A percentile compares a stretch with the other conserved stretches of the same genome.
phyloP scores from a whole-genome alignment of 1,284 basidiomycete genomes.

The Melampsora larici-populina region DNA sequence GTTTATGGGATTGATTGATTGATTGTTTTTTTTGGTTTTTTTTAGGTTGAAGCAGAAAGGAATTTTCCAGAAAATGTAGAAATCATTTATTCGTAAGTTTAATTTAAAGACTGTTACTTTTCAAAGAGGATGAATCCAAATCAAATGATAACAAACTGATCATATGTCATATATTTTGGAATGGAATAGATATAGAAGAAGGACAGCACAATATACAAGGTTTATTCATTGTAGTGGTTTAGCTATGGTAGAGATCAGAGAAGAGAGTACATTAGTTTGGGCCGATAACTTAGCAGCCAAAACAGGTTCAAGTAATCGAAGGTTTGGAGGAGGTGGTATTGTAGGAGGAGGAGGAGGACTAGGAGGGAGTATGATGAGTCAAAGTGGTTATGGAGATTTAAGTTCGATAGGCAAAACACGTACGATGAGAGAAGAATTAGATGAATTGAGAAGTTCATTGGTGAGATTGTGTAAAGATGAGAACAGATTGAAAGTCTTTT shows the following conservation, averaged over 20 bases:
- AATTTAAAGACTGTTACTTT: background rate
- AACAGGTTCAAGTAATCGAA: conserved; percentile 30
- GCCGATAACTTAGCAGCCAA: conserved; percentile 37
- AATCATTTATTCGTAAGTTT: conserved; percentile 39
- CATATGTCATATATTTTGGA: background rate
- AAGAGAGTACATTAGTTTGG: conserved; percentile 33
- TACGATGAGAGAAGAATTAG: conserved; percentile 12
- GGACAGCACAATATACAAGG: conserved; percentile 23
- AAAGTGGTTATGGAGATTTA: background rate
- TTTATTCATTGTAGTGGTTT: conserved; percentile 38
- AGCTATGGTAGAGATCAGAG: conserved; percentile 29
- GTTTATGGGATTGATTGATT: background rate
- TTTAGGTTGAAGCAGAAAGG: conserved; percentile 26
- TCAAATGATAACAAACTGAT: no score
- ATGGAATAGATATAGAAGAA: conserved; percentile 25
- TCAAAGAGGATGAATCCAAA: no score
- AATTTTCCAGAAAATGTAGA: conserved; percentile 39
- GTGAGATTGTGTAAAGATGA: conserved; percentile 23
- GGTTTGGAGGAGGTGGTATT: conserved; percentile 4
- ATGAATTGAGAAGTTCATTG: conserved; percentile 18
- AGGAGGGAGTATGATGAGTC: background rate
- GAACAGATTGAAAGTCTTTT: conserved; percentile 30
- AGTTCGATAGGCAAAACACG: background rate
- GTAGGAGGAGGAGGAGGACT: no score
- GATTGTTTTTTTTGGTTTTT: background rate